A percentile compares a stretch with the other conserved stretches of the same genome.
These are phyloP conservation scores for Picea mariana DNA, from an alignment of 83 land plant genomes.

Conservation along the genomic window DNA sequence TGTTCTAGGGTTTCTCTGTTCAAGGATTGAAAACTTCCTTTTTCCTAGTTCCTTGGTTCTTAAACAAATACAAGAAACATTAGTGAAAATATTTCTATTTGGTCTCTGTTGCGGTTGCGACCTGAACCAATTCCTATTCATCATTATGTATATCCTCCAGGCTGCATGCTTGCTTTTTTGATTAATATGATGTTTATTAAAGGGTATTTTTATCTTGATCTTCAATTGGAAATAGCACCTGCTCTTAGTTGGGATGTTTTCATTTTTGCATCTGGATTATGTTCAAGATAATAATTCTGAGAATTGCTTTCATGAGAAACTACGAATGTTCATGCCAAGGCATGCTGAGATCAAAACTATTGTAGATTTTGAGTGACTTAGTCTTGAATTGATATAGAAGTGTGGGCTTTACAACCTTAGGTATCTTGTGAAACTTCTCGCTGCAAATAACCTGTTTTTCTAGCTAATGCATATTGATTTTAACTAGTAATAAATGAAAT, in stretches of 20 bases:
- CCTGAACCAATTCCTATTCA: neutral
- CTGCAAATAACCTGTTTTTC: neutral
- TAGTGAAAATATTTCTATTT: neutral
- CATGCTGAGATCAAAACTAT: neutral
- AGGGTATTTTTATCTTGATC: neutral
- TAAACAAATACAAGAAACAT: neutral
- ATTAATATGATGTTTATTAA: neutral
- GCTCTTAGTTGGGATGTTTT: slow-evolving; percentile 4
- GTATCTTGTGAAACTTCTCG: neutral
- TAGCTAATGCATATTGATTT: neutral
- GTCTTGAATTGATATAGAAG: too few species aligned
- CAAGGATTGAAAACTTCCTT: neutral
- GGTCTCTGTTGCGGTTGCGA: neutral
- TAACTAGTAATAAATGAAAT: neutral
- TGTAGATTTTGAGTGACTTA: neutral
- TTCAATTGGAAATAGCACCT: neutral
- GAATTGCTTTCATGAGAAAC: neutral
- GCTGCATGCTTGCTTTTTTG: neutral
- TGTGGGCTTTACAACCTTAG: too few species aligned
- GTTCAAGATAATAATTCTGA: neutral
- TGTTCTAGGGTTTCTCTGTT: neutral
- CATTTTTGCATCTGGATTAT: neutral
- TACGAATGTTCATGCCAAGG: neutral
- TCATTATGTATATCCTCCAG: neutral
- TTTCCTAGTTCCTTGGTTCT: neutral